Evolutionary conservation across 169 alveolate species (phyloP).

Genomic region (Sarcocystis neurona): DNA sequence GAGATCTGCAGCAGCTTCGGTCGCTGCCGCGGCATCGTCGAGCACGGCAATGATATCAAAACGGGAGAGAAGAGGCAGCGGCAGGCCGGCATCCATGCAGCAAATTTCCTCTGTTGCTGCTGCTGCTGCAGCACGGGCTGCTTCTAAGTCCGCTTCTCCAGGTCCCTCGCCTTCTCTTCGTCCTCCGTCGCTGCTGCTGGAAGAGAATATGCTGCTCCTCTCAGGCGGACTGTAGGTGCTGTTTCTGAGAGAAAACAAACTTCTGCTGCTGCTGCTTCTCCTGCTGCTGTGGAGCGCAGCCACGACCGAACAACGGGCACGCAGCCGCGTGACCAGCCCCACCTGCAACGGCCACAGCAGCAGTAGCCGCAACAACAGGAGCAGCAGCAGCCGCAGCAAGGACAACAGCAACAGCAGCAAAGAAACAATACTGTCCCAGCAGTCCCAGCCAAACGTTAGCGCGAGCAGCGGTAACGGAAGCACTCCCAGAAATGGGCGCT

Average conservation of each 20-base stretch:
- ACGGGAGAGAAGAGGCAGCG: conserved; percentile 79
- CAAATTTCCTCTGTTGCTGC: not conserved
- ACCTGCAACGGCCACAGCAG: conserved; percentile 16
- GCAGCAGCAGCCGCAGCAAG: conserved; percentile 1
- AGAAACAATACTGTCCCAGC: too few relatives aligned
- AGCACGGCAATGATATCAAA: conserved; percentile 78
- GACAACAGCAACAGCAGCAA: too few relatives aligned
- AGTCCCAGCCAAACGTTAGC: too few relatives aligned
- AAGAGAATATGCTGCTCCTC: too few relatives aligned
- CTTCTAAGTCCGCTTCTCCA: not conserved
- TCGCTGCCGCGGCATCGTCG: conserved; percentile 64
- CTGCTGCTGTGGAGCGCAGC: conserved; percentile 75
- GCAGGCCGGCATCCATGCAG: conserved; percentile 70
- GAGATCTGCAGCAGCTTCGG: conserved; percentile 58
- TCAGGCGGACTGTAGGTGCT: too few relatives aligned
- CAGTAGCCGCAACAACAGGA: not conserved
- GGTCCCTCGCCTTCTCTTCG: not conserved
- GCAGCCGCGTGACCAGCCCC: conserved; percentile 56
- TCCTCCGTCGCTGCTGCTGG: too few relatives aligned
- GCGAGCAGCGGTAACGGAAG: too few relatives aligned
- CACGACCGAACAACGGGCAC: conserved; percentile 76
- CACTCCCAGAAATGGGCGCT: too few relatives aligned
- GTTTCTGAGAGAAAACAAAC: too few relatives aligned
- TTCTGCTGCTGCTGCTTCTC: too few relatives aligned
- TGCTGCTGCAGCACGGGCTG: not conserved